Evolutionary conservation across 208 protist genomes (phyloP), one percentile per base, ranked within the genome.

Genomic region (Porcisia deanei): DNA sequence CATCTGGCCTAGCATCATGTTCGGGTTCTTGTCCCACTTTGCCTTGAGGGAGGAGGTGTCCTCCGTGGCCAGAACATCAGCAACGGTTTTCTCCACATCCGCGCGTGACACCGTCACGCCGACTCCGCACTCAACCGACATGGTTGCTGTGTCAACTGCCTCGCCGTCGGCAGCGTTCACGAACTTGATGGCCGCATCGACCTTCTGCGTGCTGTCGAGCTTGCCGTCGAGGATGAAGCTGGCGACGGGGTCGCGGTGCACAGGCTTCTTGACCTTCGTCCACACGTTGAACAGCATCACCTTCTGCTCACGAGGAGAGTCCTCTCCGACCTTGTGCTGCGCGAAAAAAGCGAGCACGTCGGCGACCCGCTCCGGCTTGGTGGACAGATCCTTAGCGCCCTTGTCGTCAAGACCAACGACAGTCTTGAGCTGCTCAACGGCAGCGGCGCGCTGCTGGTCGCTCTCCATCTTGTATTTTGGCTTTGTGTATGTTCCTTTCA

Each of bases 331-430:
- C 43, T 80, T 57, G 75, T 95, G 79, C 55, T 59, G 73, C 25
- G 75, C 81, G 76, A 97, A 97, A 74, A 95, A 96, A 18, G 71
- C 76, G 47, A 97, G 90, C 55, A 97, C 72, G 64, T 97, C 90
- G 79, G 85, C 81, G n/a, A 88, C 93, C 68, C 93, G 91, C 72
- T 94, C 93, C 45, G 81, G 85, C 82, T 97, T 97, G 74, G 87
- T 95, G 71, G 90, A 91, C 25, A 97, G 80, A 70, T 97, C 91
- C 55, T 91, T 92, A 37, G 93, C 88, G 39, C 95, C 95, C 77
- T 95, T 97, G 54, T 94, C 93, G 80, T 97, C 93, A 47, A 97
- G 91, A 47, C 93, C 93, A 67, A 96, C 93, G 73, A 97, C 82
- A 52, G 71, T 18, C 80, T 92, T 88, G 61, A 97, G 90, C 71